A percentile compares a stretch with the other conserved stretches of the same genome.
Conservation (phyloP, 352 stramenopile species). For the Plasmopara viticola region DNA sequence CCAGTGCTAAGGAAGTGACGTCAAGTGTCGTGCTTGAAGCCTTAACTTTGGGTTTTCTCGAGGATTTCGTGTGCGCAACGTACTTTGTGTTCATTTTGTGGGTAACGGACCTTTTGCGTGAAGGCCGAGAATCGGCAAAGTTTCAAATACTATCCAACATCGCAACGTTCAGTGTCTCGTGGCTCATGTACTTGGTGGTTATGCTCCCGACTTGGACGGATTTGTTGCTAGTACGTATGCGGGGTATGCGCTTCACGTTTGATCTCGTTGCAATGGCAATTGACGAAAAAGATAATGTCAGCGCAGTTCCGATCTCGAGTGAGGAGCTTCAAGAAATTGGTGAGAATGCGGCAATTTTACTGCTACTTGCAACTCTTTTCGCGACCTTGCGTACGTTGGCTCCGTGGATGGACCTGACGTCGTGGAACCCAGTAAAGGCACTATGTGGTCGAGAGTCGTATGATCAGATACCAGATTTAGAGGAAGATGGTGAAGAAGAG, state of each 20-base stretch:
- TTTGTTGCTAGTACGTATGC: conserved; percentile 25
- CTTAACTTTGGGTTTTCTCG: conserved; percentile 26
- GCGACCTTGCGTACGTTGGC: conserved; percentile 2
- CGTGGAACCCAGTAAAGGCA: conserved; percentile 5
- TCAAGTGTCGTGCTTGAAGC: conserved; percentile 11
- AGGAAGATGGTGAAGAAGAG: background rate
- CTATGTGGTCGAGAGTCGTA: background rate
- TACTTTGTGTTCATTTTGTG: conserved; percentile 25
- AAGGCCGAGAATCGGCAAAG: background rate
- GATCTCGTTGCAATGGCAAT: conserved; percentile 29
- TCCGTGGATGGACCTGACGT: conserved; percentile 6
- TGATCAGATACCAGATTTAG: background rate
- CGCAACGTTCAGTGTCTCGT: conserved; percentile 20
- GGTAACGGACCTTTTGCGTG: conserved; percentile 6
- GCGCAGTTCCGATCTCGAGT: conserved; percentile 5
- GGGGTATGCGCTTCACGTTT: conserved; percentile 34
- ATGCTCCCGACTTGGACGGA: conserved; percentile 27
- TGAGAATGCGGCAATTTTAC: background rate
- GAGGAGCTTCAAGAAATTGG: conserved; percentile 5
- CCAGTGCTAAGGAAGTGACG: conserved; percentile 14
- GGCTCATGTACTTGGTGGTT: conserved; percentile 19
- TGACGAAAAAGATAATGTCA: conserved; percentile 14
- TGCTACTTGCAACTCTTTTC: conserved; percentile 9
- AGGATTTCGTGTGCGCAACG: conserved; percentile 33
- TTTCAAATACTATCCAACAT: background rate